These are phyloP conservation scores for Pestalotiopsis sp. DNA, from an alignment of 2,329 filamentous ascomycete genomes.

Conservation along the genomic window DNA sequence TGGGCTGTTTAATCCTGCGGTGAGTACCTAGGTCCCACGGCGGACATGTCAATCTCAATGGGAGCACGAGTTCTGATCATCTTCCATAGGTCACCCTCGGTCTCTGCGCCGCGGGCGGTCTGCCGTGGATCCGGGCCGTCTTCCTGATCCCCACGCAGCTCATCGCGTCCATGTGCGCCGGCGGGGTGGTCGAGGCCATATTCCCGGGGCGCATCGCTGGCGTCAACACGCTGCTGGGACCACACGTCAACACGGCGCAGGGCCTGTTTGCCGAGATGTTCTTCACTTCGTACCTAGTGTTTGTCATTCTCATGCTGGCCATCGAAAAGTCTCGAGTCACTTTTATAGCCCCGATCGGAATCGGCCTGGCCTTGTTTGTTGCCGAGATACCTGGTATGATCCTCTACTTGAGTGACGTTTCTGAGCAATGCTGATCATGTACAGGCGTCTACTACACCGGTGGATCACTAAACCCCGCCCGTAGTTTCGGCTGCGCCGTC, in stretches of 20 bases:
- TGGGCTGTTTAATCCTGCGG: slow-evolving; percentile 43
- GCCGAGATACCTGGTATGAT: slow-evolving; percentile 37
- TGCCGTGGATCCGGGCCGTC: slow-evolving; percentile 46
- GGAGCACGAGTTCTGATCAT: neutral
- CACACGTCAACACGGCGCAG: slow-evolving; percentile 40
- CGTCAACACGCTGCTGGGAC: slow-evolving; percentile 24
- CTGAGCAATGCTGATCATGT: neutral
- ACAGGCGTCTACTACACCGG: slow-evolving; percentile 42
- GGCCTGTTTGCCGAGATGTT: slow-evolving; percentile 66
- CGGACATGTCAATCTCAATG: neutral
- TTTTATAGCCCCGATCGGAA: slow-evolving; percentile 67
- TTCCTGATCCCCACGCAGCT: slow-evolving; percentile 56
- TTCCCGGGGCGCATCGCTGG: slow-evolving; percentile 50
- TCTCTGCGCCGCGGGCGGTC: slow-evolving; percentile 50
- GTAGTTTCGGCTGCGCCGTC: slow-evolving; percentile 47
- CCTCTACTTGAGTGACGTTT: neutral
- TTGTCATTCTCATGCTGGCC: slow-evolving; percentile 67
- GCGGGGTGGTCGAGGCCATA: slow-evolving; percentile 55
- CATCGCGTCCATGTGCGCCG: slow-evolving; percentile 54
- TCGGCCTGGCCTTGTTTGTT: slow-evolving; percentile 68
- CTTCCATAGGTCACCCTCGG: slow-evolving; percentile 48
- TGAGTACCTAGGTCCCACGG: no score
- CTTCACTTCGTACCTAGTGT: slow-evolving; percentile 59
- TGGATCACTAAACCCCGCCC: slow-evolving; percentile 45
- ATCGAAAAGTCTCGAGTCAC: slow-evolving; percentile 69